Conservation (phyloP, 768 basidiomycete species). For the Russula foetens region DNA sequence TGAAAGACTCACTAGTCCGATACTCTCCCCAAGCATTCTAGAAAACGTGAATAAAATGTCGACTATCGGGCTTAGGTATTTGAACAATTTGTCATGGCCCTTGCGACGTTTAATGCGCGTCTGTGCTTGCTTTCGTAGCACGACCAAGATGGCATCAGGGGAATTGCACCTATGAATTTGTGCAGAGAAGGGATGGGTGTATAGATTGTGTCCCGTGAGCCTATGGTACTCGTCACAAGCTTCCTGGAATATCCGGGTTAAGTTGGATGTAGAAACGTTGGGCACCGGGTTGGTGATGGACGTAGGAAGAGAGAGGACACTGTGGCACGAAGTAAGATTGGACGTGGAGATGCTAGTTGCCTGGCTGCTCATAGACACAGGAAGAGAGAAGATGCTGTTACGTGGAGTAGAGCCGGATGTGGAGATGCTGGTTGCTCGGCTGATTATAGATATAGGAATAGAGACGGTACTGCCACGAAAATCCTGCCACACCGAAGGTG, state of each 20-base stretch:
- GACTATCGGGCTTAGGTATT: background rate
- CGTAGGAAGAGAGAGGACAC: too few species aligned
- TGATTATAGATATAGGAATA: too few species aligned
- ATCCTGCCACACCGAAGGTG: too few species aligned
- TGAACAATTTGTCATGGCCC: background rate
- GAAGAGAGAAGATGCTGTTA: too few species aligned
- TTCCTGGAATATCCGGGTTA: background rate
- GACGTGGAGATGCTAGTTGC: too few species aligned
- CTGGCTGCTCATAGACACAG: too few species aligned
- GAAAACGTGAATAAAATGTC: background rate
- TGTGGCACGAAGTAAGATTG: too few species aligned
- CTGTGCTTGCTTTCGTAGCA: background rate
- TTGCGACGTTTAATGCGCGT: background rate
- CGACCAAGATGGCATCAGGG: background rate
- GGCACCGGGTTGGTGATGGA: background rate
- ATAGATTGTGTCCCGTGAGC: background rate
- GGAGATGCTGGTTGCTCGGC: too few species aligned
- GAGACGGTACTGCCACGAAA: too few species aligned
- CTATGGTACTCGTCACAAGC: background rate
- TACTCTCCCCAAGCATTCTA: background rate
- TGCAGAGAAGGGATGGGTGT: background rate
- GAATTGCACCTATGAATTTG: background rate
- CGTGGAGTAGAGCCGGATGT: too few species aligned
- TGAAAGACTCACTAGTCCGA: background rate
- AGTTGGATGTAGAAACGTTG: background rate